These are phyloP conservation scores for Teratosphaeria zuluensis DNA, from an alignment of 2,329 filamentous ascomycete genomes.

Conservation along the genomic window DNA sequence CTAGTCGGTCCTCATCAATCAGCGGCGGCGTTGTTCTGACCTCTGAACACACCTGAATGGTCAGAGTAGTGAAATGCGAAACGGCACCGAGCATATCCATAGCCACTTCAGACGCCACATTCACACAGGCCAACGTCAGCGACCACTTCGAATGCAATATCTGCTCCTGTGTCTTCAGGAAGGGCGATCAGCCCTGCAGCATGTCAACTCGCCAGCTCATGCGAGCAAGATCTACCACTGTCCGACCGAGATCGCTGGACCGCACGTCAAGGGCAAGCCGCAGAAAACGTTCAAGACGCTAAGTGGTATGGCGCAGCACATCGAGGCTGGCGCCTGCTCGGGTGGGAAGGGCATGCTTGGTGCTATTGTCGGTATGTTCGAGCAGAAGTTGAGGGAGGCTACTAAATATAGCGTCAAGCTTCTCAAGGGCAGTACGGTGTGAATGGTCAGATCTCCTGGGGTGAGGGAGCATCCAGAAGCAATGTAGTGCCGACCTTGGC, in stretches of 20 bases:
- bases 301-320: constrained; percentile 11
- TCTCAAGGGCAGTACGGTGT: background rate
- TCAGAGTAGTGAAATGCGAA: no score
- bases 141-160: constrained; percentile 5
- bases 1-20: background rate
- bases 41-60: no score
- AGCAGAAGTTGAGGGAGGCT: constrained; percentile 1
- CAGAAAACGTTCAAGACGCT: constrained; percentile 10
- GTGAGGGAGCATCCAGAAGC: no score
- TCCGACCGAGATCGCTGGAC: constrained; percentile 1
- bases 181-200: constrained; percentile 2
- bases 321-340: constrained; percentile 8
- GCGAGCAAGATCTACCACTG: constrained; percentile 7
- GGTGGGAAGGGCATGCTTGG: constrained; percentile 1
- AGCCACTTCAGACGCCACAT: background rate
- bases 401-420: constrained; percentile 1
- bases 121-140: background rate
- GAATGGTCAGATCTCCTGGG: background rate
- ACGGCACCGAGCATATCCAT: background rate
- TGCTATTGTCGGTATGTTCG: background rate
- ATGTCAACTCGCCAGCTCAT: constrained; percentile 8
- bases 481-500: no score
- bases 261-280: no score
- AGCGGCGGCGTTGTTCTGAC: background rate
- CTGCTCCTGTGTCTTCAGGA: constrained; percentile 5